Evolutionary conservation across 257 asterid species (phyloP), one percentile per base, ranked within the genome.

Genomic region (Fraxinus americana): DNA sequence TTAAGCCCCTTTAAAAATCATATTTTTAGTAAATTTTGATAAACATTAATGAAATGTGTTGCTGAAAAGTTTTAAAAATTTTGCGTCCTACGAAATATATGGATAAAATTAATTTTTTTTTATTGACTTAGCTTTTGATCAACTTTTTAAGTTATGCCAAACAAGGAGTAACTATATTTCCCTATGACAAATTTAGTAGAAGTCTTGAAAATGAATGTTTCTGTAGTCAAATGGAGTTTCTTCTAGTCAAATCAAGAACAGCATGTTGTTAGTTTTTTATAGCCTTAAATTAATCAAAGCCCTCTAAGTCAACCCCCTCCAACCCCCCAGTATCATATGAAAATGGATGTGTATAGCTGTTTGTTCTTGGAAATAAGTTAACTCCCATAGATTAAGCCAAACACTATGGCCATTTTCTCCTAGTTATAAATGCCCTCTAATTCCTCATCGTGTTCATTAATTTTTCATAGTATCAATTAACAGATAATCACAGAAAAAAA

Each of bases 341-440:
- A 23, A 7, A 67, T 23, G 25, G 71, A 77, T 76, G 73, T 83
- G 65, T 17, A 27, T 65, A 59, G 66, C 84, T 71, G 79, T 70
- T 71, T 78, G 30, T 70, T 41, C 66, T 57, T 70, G 61, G 32
- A 54, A 79, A 35, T 72, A 79, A 84, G 88, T 72, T 4, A 75
- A 59, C 50, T 34, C 32, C 66, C 83, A 35, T 68, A 36, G 59
- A 76, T 89, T 85, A 29, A 80, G 86, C 83, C 82, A 16, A 72
- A 86, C 80, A 77, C 79, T 76, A 79, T 14, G 84, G 72, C 48
- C 68, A 61, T 45, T 13, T 74, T n/a, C 54, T 72, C 41, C 25
- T 9, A 2, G 50, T 78, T 90, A 85, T 82, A 82, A 67, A 72
- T 73, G 43, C 71, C 73, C 79, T 57, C 13, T 38, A 0, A 17